Evolutionary conservation across 768 basidiomycete genomes (phyloP).

Genomic region (Scleroderma citrinum): DNA sequence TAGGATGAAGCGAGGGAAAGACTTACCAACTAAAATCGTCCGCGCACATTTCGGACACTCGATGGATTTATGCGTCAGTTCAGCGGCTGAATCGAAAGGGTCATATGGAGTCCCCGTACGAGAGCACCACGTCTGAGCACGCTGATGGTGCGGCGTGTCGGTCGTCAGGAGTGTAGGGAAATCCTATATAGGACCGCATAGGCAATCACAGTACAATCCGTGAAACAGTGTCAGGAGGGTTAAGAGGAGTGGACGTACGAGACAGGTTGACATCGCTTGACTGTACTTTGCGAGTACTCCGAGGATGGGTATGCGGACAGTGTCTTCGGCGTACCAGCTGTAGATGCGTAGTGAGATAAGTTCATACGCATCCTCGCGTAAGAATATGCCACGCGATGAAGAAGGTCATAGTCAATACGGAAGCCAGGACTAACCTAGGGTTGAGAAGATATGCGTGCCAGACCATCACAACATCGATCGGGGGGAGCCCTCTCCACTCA

Average conservation of each 20-base stretch:
- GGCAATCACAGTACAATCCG: neutral
- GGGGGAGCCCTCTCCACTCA: conserved; percentile 20
- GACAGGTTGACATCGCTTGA: neutral
- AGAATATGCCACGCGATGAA: neutral
- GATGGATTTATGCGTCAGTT: conserved; percentile 16
- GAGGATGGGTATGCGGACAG: neutral
- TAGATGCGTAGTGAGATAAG: neutral
- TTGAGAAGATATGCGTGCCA: conserved; percentile 37
- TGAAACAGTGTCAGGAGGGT: neutral
- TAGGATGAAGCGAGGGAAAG: neutral
- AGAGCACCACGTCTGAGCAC: conserved; percentile 4
- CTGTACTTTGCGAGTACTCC: neutral
- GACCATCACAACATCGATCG: conserved; percentile 36
- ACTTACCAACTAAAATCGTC: conserved; percentile 13
- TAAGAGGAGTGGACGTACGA: neutral
- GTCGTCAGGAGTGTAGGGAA: neutral
- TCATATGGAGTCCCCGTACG: conserved; percentile 17
- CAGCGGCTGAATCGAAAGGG: conserved; percentile 19
- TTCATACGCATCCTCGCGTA: neutral
- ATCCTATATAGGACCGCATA: neutral
- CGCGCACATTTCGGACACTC: conserved; percentile 26
- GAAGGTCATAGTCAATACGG: neutral
- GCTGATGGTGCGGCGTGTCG: neutral
- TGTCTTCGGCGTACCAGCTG: conserved; percentile 2
- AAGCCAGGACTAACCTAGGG: conserved; percentile 21